These are phyloP conservation scores for Triadica sebifera DNA, from an alignment of 345 rosid species.

Conservation along the genomic window DNA sequence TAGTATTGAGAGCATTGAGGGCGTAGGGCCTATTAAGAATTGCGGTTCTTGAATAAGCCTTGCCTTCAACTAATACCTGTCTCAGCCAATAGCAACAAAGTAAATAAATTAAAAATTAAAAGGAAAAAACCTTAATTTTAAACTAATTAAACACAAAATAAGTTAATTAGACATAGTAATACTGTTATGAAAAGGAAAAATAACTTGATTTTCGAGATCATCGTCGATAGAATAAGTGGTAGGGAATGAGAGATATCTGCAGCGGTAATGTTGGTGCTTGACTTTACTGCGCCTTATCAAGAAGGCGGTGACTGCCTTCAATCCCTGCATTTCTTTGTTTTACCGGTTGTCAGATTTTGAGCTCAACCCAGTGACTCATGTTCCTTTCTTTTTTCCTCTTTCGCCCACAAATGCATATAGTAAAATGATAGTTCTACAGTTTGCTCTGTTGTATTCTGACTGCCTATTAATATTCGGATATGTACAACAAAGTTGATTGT, in stretches of 20 bases:
- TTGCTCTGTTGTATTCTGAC: too few relatives aligned
- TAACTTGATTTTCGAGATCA: slow-evolving; percentile 53
- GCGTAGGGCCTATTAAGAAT: slow-evolving; percentile 78
- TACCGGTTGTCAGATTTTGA: background rate
- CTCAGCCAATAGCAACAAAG: background rate
- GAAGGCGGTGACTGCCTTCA: slow-evolving; percentile 22
- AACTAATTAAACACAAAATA: background rate
- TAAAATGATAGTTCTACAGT: too few relatives aligned
- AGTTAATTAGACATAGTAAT: background rate
- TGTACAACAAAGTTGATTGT: too few relatives aligned
- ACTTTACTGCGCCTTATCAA: slow-evolving; percentile 28
- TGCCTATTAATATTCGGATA: too few relatives aligned
- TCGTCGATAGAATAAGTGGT: slow-evolving; percentile 35
- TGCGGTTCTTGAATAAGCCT: slow-evolving; percentile 63
- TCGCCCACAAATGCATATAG: too few relatives aligned
- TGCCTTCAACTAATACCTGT: slow-evolving; percentile 77
- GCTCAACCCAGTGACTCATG: background rate
- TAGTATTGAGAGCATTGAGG: slow-evolving; percentile 79
- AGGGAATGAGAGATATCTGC: slow-evolving; percentile 40
- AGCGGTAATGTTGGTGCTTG: slow-evolving; percentile 4
- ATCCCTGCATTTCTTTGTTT: slow-evolving; percentile 32
- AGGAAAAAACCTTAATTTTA: background rate
- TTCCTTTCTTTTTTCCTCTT: too few relatives aligned
- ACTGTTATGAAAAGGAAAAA: background rate
- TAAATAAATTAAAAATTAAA: background rate